Conservation (phyloP, 768 basidiomycete species). For the Boletus vinaceobasis region DNA sequence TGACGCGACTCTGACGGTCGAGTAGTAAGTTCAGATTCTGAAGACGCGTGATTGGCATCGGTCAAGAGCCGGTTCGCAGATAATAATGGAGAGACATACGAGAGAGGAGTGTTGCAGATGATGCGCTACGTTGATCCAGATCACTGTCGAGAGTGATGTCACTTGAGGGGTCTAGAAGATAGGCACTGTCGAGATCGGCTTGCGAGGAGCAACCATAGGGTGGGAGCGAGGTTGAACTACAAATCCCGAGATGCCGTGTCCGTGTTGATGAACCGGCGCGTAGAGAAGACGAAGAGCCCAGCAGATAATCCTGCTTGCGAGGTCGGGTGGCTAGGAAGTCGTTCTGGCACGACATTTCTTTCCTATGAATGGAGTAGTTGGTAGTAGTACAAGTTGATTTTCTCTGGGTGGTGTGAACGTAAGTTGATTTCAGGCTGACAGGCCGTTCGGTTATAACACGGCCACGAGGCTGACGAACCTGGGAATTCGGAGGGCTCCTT, state of each 20-base stretch:
- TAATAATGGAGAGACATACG: slow-evolving; percentile 5
- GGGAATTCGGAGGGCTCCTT: slow-evolving; percentile 2
- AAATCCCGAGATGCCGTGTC: slow-evolving; percentile 1
- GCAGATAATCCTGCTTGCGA: slow-evolving; percentile 1
- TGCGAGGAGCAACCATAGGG: background rate
- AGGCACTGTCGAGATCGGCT: background rate
- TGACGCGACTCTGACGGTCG: slow-evolving; percentile 5
- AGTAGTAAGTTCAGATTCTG: background rate
- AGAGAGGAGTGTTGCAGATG: slow-evolving; percentile 24
- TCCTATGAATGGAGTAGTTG: slow-evolving; percentile 1
- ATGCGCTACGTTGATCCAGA: slow-evolving; percentile 16
- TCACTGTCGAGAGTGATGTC: slow-evolving; percentile 14
- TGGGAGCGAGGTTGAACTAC: slow-evolving; percentile 15
- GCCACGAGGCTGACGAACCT: slow-evolving; percentile 11
- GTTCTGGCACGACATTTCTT: slow-evolving; percentile 19
- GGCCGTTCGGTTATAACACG: slow-evolving; percentile 18
- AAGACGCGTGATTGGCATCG: slow-evolving; percentile 8
- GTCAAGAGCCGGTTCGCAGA: background rate
- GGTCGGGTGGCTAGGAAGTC: slow-evolving; percentile 6
- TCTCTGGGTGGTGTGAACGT: slow-evolving; percentile 14
- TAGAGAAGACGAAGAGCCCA: background rate
- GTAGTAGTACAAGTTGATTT: slow-evolving; percentile 25
- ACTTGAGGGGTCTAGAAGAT: slow-evolving; percentile 8
- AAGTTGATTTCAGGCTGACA: slow-evolving; percentile 26
- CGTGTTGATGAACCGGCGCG: slow-evolving; percentile 5